Conservation (phyloP, 1,139 yeast genomes). For the Candida mesenterica region DNA sequence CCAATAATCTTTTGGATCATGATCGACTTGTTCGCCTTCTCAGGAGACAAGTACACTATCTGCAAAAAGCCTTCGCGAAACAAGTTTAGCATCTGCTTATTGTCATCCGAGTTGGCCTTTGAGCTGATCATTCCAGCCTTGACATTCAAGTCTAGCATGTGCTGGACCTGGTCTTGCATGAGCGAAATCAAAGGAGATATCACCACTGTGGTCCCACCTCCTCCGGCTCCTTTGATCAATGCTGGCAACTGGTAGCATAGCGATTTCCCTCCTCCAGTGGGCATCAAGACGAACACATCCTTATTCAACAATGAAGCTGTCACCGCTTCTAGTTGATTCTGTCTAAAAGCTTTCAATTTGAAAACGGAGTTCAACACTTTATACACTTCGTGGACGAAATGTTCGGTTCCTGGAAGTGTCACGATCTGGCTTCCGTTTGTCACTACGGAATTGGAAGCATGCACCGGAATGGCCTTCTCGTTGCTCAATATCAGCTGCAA, state of each 20-base stretch:
- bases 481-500: conserved; percentile 24
- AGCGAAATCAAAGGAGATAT: conserved; percentile 92
- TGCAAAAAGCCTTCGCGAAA: conserved; percentile 69
- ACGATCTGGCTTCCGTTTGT: conserved; percentile 1
- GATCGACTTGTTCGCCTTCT: conserved; percentile 80
- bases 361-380: conserved; percentile 57
- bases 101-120: conserved; percentile 62
- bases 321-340: conserved; percentile 85
- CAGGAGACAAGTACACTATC: conserved; percentile 89
- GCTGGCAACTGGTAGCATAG: conserved; percentile 96
- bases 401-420: conserved; percentile 33
- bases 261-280: conserved; percentile 99
- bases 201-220: conserved; percentile 85
- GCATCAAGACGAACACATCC: conserved; percentile 96
- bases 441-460: conserved; percentile 7
- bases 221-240: conserved; percentile 66
- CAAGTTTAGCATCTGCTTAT: conserved; percentile 59
- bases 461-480: conserved; percentile 12
- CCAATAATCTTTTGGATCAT: conserved; percentile 67
- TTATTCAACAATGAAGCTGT: conserved; percentile 75
- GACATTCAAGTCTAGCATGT: conserved; percentile 62
- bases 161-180: conserved; percentile 97
- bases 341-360: conserved; percentile 65
- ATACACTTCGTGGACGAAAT: conserved; percentile 56
- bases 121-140: conserved; percentile 90